Conservation (phyloP, 768 basidiomycete genomes). For the Hygrocybe coccinea region DNA sequence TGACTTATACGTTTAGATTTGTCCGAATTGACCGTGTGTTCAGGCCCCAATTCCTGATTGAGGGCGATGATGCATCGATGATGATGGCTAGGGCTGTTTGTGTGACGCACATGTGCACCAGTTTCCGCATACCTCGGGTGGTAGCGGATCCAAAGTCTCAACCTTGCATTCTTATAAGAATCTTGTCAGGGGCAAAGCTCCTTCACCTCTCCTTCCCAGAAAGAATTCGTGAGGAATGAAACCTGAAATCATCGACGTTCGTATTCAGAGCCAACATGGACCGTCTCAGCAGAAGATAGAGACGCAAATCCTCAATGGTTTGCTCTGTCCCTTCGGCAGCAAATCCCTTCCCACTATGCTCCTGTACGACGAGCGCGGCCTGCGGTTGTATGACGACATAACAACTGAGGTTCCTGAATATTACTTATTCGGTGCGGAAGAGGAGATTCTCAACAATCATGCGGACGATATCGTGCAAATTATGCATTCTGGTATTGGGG, state of each 20-base stretch:
- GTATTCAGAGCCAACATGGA: slow-evolving; percentile 30
- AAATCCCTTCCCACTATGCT: slow-evolving; percentile 76
- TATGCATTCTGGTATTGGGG: slow-evolving; percentile 50
- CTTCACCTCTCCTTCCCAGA: not conserved
- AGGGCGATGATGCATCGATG: no score
- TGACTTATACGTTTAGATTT: no score
- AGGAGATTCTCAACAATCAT: slow-evolving; percentile 71
- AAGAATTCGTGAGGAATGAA: not conserved
- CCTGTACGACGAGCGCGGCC: slow-evolving; percentile 81
- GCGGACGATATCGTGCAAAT: slow-evolving; percentile 67
- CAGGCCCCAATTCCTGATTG: no score
- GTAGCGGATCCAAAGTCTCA: no score
- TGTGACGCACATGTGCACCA: no score
- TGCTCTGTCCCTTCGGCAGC: slow-evolving; percentile 47
- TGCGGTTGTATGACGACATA: slow-evolving; percentile 82
- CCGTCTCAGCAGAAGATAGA: slow-evolving; percentile 35
- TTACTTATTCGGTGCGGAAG: slow-evolving; percentile 86
- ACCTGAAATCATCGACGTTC: slow-evolving; percentile 50
- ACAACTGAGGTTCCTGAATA: slow-evolving; percentile 78
- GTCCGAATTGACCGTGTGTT: no score
- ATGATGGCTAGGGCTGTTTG: no score
- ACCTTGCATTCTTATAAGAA: no score
- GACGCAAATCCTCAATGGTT: slow-evolving; percentile 49
- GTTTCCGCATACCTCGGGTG: no score
- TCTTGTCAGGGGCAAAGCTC: not conserved